phyloP scores from a whole-genome alignment of 2,329 filamentous ascomycete genomes.

The Trichoderma koningiopsis region DNA sequence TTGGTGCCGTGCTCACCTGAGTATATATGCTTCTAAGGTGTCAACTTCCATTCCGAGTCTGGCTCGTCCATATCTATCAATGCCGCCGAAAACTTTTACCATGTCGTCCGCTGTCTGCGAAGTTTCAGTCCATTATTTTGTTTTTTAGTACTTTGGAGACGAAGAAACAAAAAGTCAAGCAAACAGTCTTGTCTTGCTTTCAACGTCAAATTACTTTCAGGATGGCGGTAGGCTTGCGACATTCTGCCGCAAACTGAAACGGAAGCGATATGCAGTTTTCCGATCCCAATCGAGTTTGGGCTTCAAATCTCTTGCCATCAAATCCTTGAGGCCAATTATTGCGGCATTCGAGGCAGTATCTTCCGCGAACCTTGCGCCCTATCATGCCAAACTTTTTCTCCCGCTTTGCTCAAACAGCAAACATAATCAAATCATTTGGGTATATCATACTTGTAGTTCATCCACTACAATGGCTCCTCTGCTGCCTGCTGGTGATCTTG shows the following conservation, averaged over 20 bases:
- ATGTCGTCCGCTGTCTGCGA: background rate
- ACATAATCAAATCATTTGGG: conserved; percentile 13
- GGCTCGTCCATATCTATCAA: conserved; percentile 3
- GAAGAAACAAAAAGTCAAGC: background rate
- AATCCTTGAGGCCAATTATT: background rate
- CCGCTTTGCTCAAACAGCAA: conserved; percentile 5
- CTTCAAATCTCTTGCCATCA: background rate
- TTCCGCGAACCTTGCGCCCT: background rate
- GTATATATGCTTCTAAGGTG: conserved; percentile 6
- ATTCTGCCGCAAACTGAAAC: background rate
- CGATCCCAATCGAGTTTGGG: background rate
- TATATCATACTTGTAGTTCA: conserved; percentile 8
- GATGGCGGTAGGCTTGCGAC: background rate
- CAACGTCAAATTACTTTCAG: background rate
- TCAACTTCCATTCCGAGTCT: background rate
- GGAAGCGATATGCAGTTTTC: background rate
- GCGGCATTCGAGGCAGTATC: background rate
- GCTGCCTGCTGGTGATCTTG: background rate
- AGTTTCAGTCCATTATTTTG: background rate
- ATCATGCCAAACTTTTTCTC: background rate
- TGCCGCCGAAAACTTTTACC: background rate
- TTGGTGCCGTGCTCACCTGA: background rate
- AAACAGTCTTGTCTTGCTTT: background rate
- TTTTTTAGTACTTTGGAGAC: background rate
- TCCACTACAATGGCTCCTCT: background rate